Percentiles rank a stretch among this genome's conserved stretches.
These are phyloP conservation scores for Cyberlindnera meyerae DNA, from an alignment of 805 yeast genomes.

Conservation along the genomic window DNA sequence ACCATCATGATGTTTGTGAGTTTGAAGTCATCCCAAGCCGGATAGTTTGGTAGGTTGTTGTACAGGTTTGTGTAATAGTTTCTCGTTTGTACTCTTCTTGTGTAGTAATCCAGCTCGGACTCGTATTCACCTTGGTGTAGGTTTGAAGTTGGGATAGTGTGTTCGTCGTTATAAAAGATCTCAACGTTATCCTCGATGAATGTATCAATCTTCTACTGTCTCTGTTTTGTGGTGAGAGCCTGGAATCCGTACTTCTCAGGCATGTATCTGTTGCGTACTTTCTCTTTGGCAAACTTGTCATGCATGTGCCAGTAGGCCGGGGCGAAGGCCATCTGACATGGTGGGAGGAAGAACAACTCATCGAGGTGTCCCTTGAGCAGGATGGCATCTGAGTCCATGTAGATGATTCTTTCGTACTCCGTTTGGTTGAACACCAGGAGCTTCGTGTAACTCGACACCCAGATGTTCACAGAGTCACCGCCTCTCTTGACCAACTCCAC, in stretches of 20 bases:
- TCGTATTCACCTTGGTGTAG: neutral
- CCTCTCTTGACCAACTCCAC: conserved; percentile 16
- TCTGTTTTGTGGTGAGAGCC: conserved; percentile 20
- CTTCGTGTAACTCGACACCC: conserved; percentile 54
- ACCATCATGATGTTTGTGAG: conserved; percentile 52
- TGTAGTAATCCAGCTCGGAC: conserved; percentile 1
- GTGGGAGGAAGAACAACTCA: conserved; percentile 48
- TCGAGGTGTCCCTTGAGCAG: conserved; percentile 39
- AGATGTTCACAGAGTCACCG: conserved; percentile 24
- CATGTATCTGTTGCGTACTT: conserved; percentile 16
- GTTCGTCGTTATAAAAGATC: conserved; percentile 1
- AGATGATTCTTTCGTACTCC: conserved; percentile 49
- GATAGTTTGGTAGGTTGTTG: conserved; percentile 34
- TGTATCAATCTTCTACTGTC: conserved; percentile 13
- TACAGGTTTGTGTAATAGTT: conserved; percentile 29
- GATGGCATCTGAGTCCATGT: conserved; percentile 53
- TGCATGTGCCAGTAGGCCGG: conserved; percentile 37
- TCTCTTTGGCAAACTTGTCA: conserved; percentile 22
- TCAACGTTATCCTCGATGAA: conserved; percentile 6
- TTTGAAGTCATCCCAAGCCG: conserved; percentile 26
- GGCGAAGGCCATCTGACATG: conserved; percentile 42
- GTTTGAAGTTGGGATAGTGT: neutral
- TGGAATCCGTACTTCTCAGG: conserved; percentile 20
- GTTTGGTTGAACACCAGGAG: conserved; percentile 45
- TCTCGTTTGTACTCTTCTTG: conserved; percentile 9